phyloP scores from a whole-genome alignment of 2,329 filamentous ascomycete species.

The Fulvia fulva region DNA sequence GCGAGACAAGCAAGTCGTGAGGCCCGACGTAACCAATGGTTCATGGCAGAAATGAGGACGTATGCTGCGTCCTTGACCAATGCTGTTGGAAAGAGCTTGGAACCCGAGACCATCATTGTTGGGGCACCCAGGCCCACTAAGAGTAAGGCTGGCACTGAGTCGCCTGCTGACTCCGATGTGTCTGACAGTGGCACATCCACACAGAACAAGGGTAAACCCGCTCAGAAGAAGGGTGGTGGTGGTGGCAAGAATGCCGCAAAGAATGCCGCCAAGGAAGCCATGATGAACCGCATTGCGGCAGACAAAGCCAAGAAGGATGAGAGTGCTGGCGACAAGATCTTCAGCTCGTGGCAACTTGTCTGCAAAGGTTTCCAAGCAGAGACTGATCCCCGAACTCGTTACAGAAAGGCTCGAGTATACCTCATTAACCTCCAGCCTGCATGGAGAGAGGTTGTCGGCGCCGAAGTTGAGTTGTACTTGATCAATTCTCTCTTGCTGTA shows the following conservation, averaged over 20 bases:
- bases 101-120: constrained; percentile 62
- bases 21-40: constrained; percentile 55
- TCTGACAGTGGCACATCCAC: constrained; percentile 25
- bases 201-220: constrained; percentile 27
- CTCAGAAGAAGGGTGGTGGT: constrained; percentile 24
- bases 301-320: constrained; percentile 42
- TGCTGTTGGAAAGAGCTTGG: constrained; percentile 57
- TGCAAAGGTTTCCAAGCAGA: constrained; percentile 49
- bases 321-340: constrained; percentile 36
- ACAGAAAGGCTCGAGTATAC: constrained; percentile 49
- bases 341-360: constrained; percentile 44
- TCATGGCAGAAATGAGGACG: constrained; percentile 62
- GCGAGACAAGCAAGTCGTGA: constrained; percentile 39
- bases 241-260: constrained; percentile 33
- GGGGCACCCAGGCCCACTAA: constrained; percentile 20
- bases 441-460: constrained; percentile 39
- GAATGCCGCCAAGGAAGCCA: constrained; percentile 41
- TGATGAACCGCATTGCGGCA: constrained; percentile 42
- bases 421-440: constrained; percentile 41
- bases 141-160: constrained; percentile 19
- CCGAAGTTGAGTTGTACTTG: constrained; percentile 49
- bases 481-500: constrained; percentile 47
- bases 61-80: constrained; percentile 70
- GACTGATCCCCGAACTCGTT: constrained; percentile 42
- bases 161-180: constrained; percentile 29